Evolutionary conservation across 2,329 filamentous ascomycete genomes (phyloP).

Genomic region (Fusarium veterinarium): DNA sequence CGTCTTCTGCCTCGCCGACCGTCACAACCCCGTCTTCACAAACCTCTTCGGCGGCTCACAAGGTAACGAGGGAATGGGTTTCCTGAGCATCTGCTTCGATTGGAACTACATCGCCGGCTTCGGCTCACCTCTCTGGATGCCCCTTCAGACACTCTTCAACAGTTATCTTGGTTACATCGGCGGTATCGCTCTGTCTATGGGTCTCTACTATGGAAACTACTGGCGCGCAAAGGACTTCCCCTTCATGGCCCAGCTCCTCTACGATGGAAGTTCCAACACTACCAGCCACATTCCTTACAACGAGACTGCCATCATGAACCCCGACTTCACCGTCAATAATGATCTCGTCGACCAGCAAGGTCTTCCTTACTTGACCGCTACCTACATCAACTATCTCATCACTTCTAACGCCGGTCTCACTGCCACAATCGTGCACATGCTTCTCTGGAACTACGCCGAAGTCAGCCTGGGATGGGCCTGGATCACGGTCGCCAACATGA

Average conservation of each 20-base stretch:
- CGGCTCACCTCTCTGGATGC: conserved; percentile 51
- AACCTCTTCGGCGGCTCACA: conserved; percentile 30
- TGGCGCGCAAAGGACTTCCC: conserved; percentile 33
- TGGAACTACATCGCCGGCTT: conserved; percentile 40
- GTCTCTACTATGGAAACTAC: conserved; percentile 32
- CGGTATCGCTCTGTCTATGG: conserved; percentile 52
- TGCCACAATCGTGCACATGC: conserved; percentile 20
- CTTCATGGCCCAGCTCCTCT: conserved; percentile 32
- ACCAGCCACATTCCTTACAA: conserved; percentile 12
- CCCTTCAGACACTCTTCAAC: conserved; percentile 54
- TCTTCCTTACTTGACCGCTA: conserved; percentile 21
- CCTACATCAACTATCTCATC: conserved; percentile 30
- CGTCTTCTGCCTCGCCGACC: conserved; percentile 24
- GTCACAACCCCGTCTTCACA: conserved; percentile 23
- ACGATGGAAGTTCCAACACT: conserved; percentile 3
- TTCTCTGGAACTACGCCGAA: conserved; percentile 42
- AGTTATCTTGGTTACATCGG: conserved; percentile 52
- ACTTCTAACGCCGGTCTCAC: conserved; percentile 26
- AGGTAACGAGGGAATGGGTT: conserved; percentile 33
- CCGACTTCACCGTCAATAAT: conserved; percentile 36
- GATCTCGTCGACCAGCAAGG: conserved; percentile 5
- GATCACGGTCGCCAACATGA: not conserved
- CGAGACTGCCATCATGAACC: conserved; percentile 24
- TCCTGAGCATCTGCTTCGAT: conserved; percentile 23
- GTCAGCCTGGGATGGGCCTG: conserved; percentile 36